Evolutionary conservation across 2,329 filamentous ascomycete species (phyloP), one percentile per base, ranked within the genome.

Genomic region (Blastomyces gilchristii): DNA sequence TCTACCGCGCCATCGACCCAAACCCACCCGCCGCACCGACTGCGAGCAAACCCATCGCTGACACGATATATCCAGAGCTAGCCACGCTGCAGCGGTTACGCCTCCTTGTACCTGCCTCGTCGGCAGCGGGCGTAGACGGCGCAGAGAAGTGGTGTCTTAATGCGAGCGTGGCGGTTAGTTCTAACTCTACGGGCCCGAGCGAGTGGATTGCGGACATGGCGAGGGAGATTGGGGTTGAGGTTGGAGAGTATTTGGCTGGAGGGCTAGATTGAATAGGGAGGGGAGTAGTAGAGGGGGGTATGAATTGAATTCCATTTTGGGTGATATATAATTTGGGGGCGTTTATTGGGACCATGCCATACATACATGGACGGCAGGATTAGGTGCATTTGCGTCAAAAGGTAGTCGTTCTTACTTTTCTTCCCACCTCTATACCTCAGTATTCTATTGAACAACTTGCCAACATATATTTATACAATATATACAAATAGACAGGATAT

Each of bases 101-200:
- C 37, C 71, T 81, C 8, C 72, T 81, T n/a, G 75, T 79, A 0
- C 76, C 77, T 18, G 71, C 76, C 4, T 73, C 74, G 16, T 72
- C 73, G 25, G 69, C 68, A 34, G 70, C 73, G 37, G 73, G 67
- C 59, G 71, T 70, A 9, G 67, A 71, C 60, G 70, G 70, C 49
- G 65, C 66, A 11, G 78, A 78, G 65, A 80, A 79, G 61, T 81
- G 79, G 79, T 76, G 74, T 63, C 75, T 79, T 16, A 79, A 79
- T 70, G 75, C 80, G 8, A 76, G 74, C 28, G 61, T 66, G 22
- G 63, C 65, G 25, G 65, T 65, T 58, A 52, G 45, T 16, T 47
- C 41, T 7, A 57, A 60, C n/a, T 62, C 62, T 8, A 39, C 34
- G 5, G 61, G 54, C 0, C 41, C 52, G 61, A 76, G 76, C 6